Percentiles rank a stretch among this genome's conserved stretches.
phyloP scores from a whole-genome alignment of 2,329 filamentous ascomycete species.

The Penicillium sp. region DNA sequence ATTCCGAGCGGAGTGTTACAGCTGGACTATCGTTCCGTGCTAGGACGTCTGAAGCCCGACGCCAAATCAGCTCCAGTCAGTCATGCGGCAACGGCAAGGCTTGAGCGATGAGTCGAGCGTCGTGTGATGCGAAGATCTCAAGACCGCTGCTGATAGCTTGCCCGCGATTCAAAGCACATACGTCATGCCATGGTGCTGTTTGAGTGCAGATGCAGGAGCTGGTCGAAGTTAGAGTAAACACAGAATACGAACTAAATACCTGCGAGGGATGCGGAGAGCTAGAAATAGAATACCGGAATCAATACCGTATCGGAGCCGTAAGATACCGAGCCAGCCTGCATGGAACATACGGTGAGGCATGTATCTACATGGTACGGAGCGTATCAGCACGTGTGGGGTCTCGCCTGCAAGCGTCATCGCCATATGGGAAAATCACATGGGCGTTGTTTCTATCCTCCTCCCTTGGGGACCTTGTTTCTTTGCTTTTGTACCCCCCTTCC shows the following conservation, averaged over 20 bases:
- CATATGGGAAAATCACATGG: not conserved
- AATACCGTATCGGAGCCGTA: not conserved
- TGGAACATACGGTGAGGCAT: not conserved
- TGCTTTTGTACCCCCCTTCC: too few relatives aligned
- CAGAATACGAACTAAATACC: too few relatives aligned
- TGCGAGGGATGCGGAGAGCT: too few relatives aligned
- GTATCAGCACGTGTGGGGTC: not conserved
- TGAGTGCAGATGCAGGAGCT: not conserved
- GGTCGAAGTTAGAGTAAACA: not conserved
- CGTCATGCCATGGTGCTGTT: not conserved
- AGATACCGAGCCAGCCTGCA: not conserved
- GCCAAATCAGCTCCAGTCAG: slow-evolving; percentile 3
- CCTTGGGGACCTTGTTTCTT: too few relatives aligned
- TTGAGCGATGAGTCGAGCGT: not conserved
- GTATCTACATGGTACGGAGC: not conserved
- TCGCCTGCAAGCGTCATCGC: not conserved
- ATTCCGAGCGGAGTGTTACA: not conserved
- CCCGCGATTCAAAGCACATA: not conserved
- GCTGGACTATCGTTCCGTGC: too few relatives aligned
- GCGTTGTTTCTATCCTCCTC: too few relatives aligned
- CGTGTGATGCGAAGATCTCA: slow-evolving; percentile 5
- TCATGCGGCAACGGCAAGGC: slow-evolving; percentile 1
- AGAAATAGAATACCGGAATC: not conserved
- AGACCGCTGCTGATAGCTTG: not conserved
- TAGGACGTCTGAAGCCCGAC: not conserved